Evolutionary conservation across 140 eudicot genomes (phyloP).

Genomic region (Oenanthe javanica): DNA sequence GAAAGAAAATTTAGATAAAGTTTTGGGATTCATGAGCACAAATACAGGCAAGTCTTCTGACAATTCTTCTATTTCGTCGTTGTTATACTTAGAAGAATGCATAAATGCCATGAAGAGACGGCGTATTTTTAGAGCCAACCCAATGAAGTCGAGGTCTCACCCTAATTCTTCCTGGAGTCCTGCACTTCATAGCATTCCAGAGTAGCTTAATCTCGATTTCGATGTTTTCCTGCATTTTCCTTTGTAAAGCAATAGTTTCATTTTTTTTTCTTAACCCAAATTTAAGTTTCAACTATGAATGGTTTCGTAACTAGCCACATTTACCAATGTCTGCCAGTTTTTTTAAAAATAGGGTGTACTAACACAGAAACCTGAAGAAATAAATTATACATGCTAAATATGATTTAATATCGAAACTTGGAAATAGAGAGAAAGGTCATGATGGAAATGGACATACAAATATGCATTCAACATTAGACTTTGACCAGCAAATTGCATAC

Average conservation of each 20-base stretch:
- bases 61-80: not conserved
- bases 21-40: constrained; percentile 13
- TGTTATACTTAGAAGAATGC: constrained; percentile 23
- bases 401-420: not conserved
- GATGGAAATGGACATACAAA: not conserved
- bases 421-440: not conserved
- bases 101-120: constrained; percentile 24
- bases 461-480: not conserved
- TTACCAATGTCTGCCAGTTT: not conserved
- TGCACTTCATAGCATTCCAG: constrained; percentile 38
- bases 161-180: constrained; percentile 27
- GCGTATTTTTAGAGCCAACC: constrained; percentile 12
- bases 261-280: not conserved
- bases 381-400: not conserved
- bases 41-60: not conserved
- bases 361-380: not conserved
- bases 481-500: not conserved
- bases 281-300: not conserved
- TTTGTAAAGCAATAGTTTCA: not conserved
- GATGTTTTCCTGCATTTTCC: not conserved
- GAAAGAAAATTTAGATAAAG: constrained; percentile 28
- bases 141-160: not conserved
- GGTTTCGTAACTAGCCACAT: not conserved
- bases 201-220: constrained; percentile 11
- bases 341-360: not conserved